phyloP scores from a whole-genome alignment of 2,329 filamentous ascomycete species.

The Penicillium brasilianum region DNA sequence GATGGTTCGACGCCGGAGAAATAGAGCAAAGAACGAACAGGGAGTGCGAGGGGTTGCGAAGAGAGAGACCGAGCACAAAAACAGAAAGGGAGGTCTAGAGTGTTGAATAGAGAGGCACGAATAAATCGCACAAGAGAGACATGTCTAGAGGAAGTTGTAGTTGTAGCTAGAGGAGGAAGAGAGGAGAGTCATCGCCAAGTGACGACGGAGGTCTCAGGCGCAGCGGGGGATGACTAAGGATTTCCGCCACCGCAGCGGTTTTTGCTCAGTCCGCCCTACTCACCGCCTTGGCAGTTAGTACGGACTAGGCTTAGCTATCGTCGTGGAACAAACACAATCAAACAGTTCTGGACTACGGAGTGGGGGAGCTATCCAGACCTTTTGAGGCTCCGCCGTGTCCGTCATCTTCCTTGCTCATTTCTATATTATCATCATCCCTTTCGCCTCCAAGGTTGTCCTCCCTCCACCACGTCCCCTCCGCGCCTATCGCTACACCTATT shows the following conservation, averaged over 20 bases:
- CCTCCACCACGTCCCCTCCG: background rate
- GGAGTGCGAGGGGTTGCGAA: constrained; percentile 10
- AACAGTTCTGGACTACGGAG: constrained; percentile 9
- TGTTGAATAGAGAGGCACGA: constrained; percentile 16
- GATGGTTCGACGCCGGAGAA: constrained; percentile 31
- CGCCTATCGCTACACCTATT: background rate
- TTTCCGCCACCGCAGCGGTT: constrained; percentile 26
- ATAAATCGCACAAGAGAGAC: constrained; percentile 14
- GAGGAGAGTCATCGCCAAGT: constrained; percentile 15
- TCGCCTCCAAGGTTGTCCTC: constrained; percentile 2
- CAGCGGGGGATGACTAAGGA: constrained; percentile 31
- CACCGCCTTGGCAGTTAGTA: background rate
- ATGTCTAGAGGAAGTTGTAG: constrained; percentile 16
- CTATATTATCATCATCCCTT: background rate
- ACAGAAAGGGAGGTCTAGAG: constrained; percentile 9
- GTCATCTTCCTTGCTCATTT: background rate
- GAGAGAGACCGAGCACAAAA: constrained; percentile 18
- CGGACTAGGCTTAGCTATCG: background rate
- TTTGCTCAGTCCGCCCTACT: constrained; percentile 1
- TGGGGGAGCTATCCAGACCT: constrained; percentile 3
- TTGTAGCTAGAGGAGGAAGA: background rate
- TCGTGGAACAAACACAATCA: constrained; percentile 7
- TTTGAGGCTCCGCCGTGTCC: constrained; percentile 5
- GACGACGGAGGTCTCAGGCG: constrained; percentile 23
- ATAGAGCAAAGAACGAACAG: constrained; percentile 20